These are phyloP conservation scores for Neurospora sp. DNA, from an alignment of 495 filamentous ascomycete genomes.

Conservation along the genomic window DNA sequence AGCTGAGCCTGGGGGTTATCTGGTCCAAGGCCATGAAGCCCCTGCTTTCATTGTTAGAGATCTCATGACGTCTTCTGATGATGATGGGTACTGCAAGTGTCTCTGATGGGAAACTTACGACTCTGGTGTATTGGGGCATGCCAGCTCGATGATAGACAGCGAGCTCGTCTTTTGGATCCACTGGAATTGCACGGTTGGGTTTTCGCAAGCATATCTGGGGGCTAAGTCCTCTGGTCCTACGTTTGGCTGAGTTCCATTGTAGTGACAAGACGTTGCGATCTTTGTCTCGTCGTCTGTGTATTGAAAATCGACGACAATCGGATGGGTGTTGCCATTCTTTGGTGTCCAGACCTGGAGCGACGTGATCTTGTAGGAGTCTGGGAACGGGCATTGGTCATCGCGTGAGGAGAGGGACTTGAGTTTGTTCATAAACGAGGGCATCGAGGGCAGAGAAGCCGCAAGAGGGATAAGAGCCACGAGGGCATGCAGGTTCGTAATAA, in stretches of 20 bases:
- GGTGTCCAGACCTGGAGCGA: slow-evolving; percentile 16
- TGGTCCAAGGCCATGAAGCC: slow-evolving; percentile 13
- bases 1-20: slow-evolving; percentile 8
- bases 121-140: slow-evolving; percentile 12
- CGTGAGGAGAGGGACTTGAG: not conserved
- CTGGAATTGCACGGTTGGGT: slow-evolving; percentile 39
- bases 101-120: slow-evolving; percentile 6
- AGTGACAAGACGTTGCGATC: slow-evolving; percentile 17
- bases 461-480: slow-evolving; percentile 6
- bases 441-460: slow-evolving; percentile 2
- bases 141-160: slow-evolving; percentile 22
- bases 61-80: not conserved
- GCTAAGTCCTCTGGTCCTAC: slow-evolving; percentile 10
- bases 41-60: not conserved
- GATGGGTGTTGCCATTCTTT: slow-evolving; percentile 4
- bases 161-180: slow-evolving; percentile 24
- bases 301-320: slow-evolving; percentile 10
- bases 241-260: slow-evolving; percentile 19
- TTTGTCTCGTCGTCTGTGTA: slow-evolving; percentile 16
- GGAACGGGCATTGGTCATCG: slow-evolving; percentile 14
- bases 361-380: slow-evolving; percentile 11
- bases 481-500: slow-evolving; percentile 1
- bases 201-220: slow-evolving; percentile 19
- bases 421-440: slow-evolving; percentile 2
- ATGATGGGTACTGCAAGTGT: not conserved